Percentiles rank a stretch among this genome's conserved stretches.
phyloP scores from a whole-genome alignment of 1,139 yeast species.

The Yamadazyma aaseri region DNA sequence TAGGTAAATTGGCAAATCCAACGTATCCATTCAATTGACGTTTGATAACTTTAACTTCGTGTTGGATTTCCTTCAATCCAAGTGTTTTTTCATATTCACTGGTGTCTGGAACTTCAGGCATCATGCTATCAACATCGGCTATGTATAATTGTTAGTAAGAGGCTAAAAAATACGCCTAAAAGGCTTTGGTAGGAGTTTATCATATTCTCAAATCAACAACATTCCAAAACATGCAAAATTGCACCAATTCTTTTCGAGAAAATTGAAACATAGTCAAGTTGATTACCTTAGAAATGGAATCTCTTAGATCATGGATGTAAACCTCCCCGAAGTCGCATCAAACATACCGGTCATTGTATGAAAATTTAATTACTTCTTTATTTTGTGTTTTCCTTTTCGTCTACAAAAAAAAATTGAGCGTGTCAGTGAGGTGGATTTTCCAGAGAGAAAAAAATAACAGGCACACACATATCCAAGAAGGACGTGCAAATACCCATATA shows the following conservation, averaged over 20 bases:
- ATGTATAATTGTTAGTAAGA: too few species aligned
- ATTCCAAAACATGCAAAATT: too few species aligned
- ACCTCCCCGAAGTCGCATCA: too few species aligned
- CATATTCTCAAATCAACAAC: too few species aligned
- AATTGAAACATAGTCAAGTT: too few species aligned
- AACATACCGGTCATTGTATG: constrained; percentile 13
- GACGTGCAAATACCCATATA: not conserved
- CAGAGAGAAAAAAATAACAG: not conserved
- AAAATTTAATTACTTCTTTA: constrained; percentile 7
- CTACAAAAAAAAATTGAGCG: constrained; percentile 10
- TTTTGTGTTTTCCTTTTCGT: constrained; percentile 10
- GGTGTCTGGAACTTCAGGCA: constrained; percentile 19
- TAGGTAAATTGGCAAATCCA: constrained; percentile 97
- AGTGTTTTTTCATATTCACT: constrained; percentile 14
- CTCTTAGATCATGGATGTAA: too few species aligned
- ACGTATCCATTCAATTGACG: constrained; percentile 89
- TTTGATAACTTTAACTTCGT: constrained; percentile 60
- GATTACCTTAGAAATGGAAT: too few species aligned
- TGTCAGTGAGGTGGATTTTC: constrained; percentile 1
- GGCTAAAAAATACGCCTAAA: too few species aligned
- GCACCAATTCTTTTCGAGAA: too few species aligned
- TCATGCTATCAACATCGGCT: constrained; percentile 18
- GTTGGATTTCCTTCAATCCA: constrained; percentile 18
- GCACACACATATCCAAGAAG: not conserved
- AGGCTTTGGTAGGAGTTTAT: too few species aligned